phyloP scores from a whole-genome alignment of 2,329 filamentous ascomycete species.

The Cladosporium cucumerinum region DNA sequence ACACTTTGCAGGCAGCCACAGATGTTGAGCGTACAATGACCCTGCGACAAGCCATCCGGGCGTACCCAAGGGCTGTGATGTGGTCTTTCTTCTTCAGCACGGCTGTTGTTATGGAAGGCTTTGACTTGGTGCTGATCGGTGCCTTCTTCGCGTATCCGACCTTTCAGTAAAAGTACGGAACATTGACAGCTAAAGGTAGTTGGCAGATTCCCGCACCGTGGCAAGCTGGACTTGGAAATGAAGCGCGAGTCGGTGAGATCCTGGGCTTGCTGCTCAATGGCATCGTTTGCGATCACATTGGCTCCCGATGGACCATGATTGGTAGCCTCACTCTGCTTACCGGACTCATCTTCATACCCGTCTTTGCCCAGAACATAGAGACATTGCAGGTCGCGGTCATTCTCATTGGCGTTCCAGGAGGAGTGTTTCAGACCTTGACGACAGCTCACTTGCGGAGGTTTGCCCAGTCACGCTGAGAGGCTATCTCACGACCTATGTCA shows the following conservation, averaged over 20 bases:
- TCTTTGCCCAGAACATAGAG: slow-evolving; percentile 51
- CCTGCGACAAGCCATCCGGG: not conserved
- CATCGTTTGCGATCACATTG: slow-evolving; percentile 13
- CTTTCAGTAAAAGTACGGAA: slow-evolving; percentile 54
- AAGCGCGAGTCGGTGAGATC: slow-evolving; percentile 53
- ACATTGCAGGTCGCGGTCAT: slow-evolving; percentile 32
- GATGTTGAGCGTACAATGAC: slow-evolving; percentile 1
- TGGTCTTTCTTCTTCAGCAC: slow-evolving; percentile 52
- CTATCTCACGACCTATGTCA: slow-evolving; percentile 40
- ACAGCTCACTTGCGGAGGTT: not conserved
- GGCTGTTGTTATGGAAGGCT: slow-evolving; percentile 53
- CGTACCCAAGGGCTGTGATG: slow-evolving; percentile 36
- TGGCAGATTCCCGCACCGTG: slow-evolving; percentile 34
- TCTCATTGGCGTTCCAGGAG: not conserved
- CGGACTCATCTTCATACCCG: slow-evolving; percentile 54
- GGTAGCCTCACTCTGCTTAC: slow-evolving; percentile 18
- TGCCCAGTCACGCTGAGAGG: slow-evolving; percentile 6
- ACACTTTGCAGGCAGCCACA: not conserved
- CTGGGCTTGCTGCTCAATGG: slow-evolving; percentile 40
- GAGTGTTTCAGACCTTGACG: slow-evolving; percentile 3
- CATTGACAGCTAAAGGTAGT: slow-evolving; percentile 37
- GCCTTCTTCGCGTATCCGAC: slow-evolving; percentile 26
- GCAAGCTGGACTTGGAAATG: slow-evolving; percentile 42
- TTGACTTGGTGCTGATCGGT: slow-evolving; percentile 35
- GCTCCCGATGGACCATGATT: slow-evolving; percentile 19